Percentiles rank a stretch among this genome's conserved stretches.
Evolutionary conservation across 179 eudicot species (phyloP).

Genomic region (Spergularia azorica): DNA sequence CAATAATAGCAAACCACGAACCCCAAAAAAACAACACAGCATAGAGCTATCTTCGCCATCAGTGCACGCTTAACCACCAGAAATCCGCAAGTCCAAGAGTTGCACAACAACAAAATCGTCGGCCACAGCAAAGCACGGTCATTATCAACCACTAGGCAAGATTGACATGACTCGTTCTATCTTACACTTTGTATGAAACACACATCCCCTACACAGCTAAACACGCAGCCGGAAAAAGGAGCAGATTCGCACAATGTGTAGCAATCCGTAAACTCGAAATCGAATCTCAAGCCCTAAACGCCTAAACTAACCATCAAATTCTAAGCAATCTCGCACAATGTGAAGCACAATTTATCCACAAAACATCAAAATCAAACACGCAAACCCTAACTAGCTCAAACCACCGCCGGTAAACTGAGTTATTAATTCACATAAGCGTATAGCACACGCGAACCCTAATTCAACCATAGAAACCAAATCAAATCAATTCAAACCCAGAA

Average conservation of each 20-base stretch:
- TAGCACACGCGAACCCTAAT: neutral
- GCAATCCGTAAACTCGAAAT: neutral
- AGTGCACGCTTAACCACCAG: no score
- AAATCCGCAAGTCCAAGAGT: no score
- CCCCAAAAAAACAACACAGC: neutral
- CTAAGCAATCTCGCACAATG: neutral
- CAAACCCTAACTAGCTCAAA: neutral
- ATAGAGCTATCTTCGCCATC: no score
- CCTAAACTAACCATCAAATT: neutral
- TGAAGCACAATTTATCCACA: neutral
- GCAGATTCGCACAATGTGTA: neutral
- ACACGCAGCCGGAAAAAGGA: neutral
- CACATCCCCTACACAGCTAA: neutral
- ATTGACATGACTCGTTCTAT: no score
- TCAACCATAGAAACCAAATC: neutral
- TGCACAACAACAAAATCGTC: no score
- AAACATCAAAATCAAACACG: neutral
- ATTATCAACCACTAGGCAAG: no score
- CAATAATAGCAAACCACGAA: neutral
- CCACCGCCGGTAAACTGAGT: neutral
- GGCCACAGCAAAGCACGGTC: no score
- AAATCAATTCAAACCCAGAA: neutral
- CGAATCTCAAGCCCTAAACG: neutral
- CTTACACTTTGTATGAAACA: neutral
- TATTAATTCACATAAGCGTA: neutral